Base-by-base conservation (phyloP, 495 filamentous ascomycete species). In the Neohortaea acidophila region DNA sequence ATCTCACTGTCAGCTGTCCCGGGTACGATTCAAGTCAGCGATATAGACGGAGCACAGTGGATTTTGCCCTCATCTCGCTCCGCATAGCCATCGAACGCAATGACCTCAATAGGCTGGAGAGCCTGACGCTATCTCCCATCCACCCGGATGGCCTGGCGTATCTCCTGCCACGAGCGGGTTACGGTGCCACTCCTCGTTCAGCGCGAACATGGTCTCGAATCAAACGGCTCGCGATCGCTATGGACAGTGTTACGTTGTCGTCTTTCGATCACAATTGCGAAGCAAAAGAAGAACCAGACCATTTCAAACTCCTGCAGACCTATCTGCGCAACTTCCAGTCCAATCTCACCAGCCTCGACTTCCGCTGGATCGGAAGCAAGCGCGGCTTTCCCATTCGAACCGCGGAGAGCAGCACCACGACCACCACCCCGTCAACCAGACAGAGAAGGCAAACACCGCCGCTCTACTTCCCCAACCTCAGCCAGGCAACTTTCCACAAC, bases 21-120 rank as follows among this genome's bases (percentile, higher is more conserved):
- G 76, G 70, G 17, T 76, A 83, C 57, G 63, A 72, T 26, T 61
- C 71, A 15, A 58, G 64, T 15, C 71, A 80, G 51, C 65, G 77
- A 13, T 79, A 81, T 47, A 68, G 82, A 11, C 70, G 81, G 34
- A 73, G 71, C 56, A 70, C 73, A 21, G 79, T 86, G 18, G 82
- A 86, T 61, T 86, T 84, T 53, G 81, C 81, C 2, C 68, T 86
- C 24, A 81, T 84, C 45, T 81, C 75, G 43, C 56, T 85, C 32
- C 75, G 81, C 34, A 81, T 86, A 41, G 75, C 80, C 1, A 56
- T 85, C 10, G 80, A 85, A 54, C 70, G 74, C 33, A 67, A 72
- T 7, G 67, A 69, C 1, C 61, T 85, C 22, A 62, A 44, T 27
- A 60, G 58, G 24, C 66, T 87, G 1, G 60, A 64, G 22, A 72